Percentiles rank a stretch among this genome's conserved stretches.
Conservation (phyloP, 148 eudicot genomes). For the Spergularia marina region DNA sequence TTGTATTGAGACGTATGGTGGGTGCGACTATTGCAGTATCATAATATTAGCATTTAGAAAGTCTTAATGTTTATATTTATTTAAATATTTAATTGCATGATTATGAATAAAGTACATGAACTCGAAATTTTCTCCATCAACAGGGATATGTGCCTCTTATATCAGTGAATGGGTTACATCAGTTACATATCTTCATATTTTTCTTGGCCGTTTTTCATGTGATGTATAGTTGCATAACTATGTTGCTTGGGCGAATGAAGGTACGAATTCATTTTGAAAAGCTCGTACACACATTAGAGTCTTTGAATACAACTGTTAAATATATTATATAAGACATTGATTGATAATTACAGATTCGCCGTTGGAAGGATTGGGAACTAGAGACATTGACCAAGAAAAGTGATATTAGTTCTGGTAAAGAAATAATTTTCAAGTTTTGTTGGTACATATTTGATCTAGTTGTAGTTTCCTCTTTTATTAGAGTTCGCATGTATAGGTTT, state of each 20-base stretch:
- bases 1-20: no score
- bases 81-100: not conserved
- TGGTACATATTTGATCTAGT: not conserved
- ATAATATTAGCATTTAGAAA: no score
- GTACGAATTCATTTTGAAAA: constrained; percentile 24
- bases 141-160: constrained; percentile 76
- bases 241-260: constrained; percentile 86
- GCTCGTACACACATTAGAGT: no score
- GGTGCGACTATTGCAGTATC: no score
- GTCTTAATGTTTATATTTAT: not conserved
- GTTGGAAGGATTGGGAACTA: constrained; percentile 86
- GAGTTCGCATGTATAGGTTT: no score
- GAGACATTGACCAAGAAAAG: constrained; percentile 22
- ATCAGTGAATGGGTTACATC: constrained; percentile 70
- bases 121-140: constrained; percentile 13
- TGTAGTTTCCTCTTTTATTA: no score
- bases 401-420: constrained; percentile 33
- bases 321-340: not conserved
- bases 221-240: constrained; percentile 64
- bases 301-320: not conserved
- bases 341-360: constrained; percentile 51
- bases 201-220: constrained; percentile 94
- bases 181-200: constrained; percentile 91
- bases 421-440: not conserved
- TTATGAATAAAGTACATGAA: not conserved